Evolutionary conservation across 805 yeast genomes (phyloP).

Genomic region (Ogataea kodamae): DNA sequence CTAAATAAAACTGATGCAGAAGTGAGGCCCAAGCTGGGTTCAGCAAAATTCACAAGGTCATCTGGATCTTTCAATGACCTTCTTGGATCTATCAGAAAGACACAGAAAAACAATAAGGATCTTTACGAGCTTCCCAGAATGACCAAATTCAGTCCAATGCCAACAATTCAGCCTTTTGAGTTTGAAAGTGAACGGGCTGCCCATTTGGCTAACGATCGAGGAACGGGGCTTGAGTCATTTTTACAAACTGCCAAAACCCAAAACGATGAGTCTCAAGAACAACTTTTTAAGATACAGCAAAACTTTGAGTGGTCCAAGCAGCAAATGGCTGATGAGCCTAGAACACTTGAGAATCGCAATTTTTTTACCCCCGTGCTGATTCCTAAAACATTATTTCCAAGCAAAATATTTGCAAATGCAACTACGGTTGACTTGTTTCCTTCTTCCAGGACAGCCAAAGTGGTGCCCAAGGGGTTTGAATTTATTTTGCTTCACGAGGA

Average conservation of each 20-base stretch:
- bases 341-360: constrained; percentile 39
- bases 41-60: neutral
- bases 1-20: constrained; percentile 1
- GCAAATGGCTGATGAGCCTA: constrained; percentile 31
- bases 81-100: constrained; percentile 23
- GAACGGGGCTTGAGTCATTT: constrained; percentile 37
- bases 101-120: constrained; percentile 12
- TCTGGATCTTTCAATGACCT: constrained; percentile 23
- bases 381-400: constrained; percentile 32
- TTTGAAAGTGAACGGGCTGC: constrained; percentile 1
- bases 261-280: constrained; percentile 39
- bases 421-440: constrained; percentile 21
- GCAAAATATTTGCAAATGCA: constrained; percentile 7
- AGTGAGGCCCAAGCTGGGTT: neutral
- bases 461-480: constrained; percentile 12
- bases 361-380: constrained; percentile 45
- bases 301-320: constrained; percentile 52
- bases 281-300: constrained; percentile 42
- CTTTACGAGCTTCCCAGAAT: constrained; percentile 20
- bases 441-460: constrained; percentile 1
- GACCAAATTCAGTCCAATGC: constrained; percentile 27
- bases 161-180: constrained; percentile 8
- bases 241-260: constrained; percentile 41
- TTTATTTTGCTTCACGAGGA: constrained; percentile 25
- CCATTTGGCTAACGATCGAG: constrained; percentile 4